phyloP scores from a whole-genome alignment of 108 stramenopile genomes.

The Cyclostephanos tholiformis region DNA sequence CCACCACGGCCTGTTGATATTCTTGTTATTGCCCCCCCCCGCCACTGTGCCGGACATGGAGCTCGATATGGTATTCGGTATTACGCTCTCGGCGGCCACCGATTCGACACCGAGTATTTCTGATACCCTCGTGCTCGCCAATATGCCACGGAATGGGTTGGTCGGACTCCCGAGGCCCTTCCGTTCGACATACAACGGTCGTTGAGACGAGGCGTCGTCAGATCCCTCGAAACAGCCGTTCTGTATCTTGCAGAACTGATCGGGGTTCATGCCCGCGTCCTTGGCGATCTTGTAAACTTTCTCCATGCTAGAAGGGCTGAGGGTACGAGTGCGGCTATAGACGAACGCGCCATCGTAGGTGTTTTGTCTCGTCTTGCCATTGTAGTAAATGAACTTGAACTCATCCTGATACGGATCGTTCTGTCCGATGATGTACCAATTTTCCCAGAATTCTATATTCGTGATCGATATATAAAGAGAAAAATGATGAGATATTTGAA shows the following conservation, averaged over 20 bases:
- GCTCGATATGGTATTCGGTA: slow-evolving; percentile 42
- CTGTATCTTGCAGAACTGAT: slow-evolving; percentile 90
- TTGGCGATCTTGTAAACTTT: slow-evolving; percentile 89
- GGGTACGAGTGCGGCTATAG: slow-evolving; percentile 84
- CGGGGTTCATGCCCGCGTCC: slow-evolving; percentile 90
- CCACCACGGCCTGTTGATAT: slow-evolving; percentile 72
- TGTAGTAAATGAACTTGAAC: slow-evolving; percentile 97
- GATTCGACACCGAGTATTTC: slow-evolving; percentile 87
- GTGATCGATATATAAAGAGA: too few relatives aligned
- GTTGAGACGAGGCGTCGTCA: not conserved
- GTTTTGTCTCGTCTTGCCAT: slow-evolving; percentile 95
- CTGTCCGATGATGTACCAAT: slow-evolving; percentile 94
- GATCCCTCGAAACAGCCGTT: slow-evolving; percentile 81
- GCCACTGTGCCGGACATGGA: not conserved
- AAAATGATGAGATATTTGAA: not conserved
- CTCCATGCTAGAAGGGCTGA: slow-evolving; percentile 75
- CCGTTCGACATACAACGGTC: slow-evolving; percentile 19
- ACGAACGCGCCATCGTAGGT: slow-evolving; percentile 98
- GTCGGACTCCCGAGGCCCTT: slow-evolving; percentile 56
- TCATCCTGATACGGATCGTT: slow-evolving; percentile 77
- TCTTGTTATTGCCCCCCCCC: slow-evolving; percentile 5
- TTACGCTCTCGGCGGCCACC: slow-evolving; percentile 75
- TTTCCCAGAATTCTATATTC: slow-evolving; percentile 93
- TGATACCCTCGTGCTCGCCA: slow-evolving; percentile 86
- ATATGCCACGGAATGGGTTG: slow-evolving; percentile 77